Evolutionary conservation across 2,329 filamentous ascomycete genomes (phyloP).

Genomic region (Apiospora marii): DNA sequence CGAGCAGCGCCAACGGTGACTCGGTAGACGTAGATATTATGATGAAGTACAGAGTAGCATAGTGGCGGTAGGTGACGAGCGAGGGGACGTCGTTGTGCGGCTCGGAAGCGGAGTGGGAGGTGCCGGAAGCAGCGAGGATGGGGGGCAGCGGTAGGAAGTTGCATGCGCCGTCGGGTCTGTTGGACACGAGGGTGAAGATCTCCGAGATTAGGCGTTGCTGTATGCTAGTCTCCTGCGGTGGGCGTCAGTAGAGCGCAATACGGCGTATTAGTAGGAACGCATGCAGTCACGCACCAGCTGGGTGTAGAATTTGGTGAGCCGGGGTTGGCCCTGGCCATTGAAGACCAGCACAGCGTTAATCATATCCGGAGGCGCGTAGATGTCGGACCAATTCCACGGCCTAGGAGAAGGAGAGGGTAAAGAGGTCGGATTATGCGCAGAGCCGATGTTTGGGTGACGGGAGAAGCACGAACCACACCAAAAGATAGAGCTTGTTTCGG

Average conservation of each 20-base stretch:
- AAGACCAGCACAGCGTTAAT: constrained; percentile 99
- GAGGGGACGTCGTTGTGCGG: constrained; percentile 89
- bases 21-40: constrained; percentile 96
- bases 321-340: constrained; percentile 96
- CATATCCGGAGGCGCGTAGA: constrained; percentile 62
- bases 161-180: constrained; percentile 89
- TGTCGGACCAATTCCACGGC: background rate
- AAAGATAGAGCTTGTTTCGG: background rate
- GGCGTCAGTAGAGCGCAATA: background rate
- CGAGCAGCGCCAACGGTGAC: constrained; percentile 91
- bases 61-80: constrained; percentile 96
- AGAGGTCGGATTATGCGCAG: background rate
- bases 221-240: constrained; percentile 85
- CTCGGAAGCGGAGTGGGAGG: constrained; percentile 69
- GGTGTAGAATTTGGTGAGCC: constrained; percentile 98
- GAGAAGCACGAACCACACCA: background rate
- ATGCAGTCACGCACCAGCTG: constrained; percentile 72
- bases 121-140: constrained; percentile 67
- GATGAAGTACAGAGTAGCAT: constrained; percentile 98
- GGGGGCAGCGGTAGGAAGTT: constrained; percentile 90
- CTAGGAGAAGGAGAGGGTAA: background rate
- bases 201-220: constrained; percentile 97
- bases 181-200: constrained; percentile 95
- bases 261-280: background rate
- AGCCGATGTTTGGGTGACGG: background rate